Evolutionary conservation across 2,329 filamentous ascomycete species (phyloP), one percentile per base, ranked within the genome.

Genomic region (Dothidotthia symphoricarpi): DNA sequence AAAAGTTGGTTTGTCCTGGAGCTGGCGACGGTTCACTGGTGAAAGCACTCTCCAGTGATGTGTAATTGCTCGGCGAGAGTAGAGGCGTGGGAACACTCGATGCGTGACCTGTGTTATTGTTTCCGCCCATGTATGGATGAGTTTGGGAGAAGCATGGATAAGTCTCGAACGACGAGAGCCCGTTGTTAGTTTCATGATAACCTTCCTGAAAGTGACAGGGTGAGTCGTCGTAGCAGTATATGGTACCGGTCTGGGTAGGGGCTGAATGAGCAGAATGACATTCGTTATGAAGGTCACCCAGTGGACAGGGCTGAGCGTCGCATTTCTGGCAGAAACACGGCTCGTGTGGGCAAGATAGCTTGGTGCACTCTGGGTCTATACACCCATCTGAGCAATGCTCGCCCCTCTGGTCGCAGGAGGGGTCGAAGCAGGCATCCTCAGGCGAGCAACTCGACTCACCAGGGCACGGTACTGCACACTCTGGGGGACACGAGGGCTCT

Each of bases 311-410:
- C 28, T 50, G 51, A 31, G 45, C 48, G 28, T 57, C 52, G 43
- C 63, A 67, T 45, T 60, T 57, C 37, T 61, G 56, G 31, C 63
- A 64, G 43, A 57, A 61, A 51, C 65, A 68, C 19, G 59, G 49
- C 24, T 57, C 40, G 24, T 59, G 52, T 8, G 59, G 55, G 41
- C 47, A 63, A 12, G 61, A 46, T 17, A 47, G 24, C 35, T 66
- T 63, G 16, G 55, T 60, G 37, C 65, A 68, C 16, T 64, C 58
- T 6, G 59, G 58, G 25, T 67, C 61, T 25, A 56, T 50, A 46
- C 64, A 67, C 14, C 54, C 41, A 27, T 65, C 60, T 25, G 49
- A 31, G 34, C 62, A 67, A 16, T 56, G 43, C n/a, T 41, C 39
- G 13, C 57, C 45, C 28, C 43, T 50, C 33, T 59, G 52, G 9